Conservation (phyloP, 441 rosid species). For the Metrosideros polymorpha region DNA sequence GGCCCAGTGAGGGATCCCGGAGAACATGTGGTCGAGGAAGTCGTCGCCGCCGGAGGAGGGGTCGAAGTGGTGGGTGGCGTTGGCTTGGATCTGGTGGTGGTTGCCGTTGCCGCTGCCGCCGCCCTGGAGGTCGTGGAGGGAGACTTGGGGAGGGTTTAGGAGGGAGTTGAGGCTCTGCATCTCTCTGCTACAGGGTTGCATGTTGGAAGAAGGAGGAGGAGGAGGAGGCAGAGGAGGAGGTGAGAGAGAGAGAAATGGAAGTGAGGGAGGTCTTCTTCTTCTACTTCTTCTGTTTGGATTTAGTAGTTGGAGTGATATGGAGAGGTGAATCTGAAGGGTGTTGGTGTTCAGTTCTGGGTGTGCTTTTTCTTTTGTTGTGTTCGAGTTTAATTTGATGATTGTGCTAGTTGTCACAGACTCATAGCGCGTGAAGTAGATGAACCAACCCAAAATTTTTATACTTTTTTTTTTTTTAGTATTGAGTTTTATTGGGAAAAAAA, state of each 20-base stretch:
- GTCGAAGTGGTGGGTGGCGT: slow-evolving; percentile 19
- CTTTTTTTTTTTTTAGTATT: too few species aligned
- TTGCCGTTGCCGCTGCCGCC: background rate
- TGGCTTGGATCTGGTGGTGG: slow-evolving; percentile 30
- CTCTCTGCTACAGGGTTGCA: slow-evolving; percentile 42
- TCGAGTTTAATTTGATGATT: background rate
- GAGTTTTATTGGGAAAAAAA: background rate
- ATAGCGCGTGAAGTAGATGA: background rate
- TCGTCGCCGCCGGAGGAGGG: slow-evolving; percentile 36
- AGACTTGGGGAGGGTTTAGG: background rate
- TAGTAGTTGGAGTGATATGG: background rate
- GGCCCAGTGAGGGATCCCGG: slow-evolving; percentile 43
- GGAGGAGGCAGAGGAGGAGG: background rate
- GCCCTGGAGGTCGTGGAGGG: slow-evolving; percentile 20
- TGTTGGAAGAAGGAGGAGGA: background rate
- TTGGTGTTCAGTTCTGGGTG: background rate
- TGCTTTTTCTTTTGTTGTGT: background rate
- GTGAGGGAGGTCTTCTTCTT: background rate
- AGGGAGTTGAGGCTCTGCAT: slow-evolving; percentile 38
- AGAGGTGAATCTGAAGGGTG: background rate
- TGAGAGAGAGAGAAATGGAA: background rate
- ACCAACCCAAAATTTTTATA: background rate
- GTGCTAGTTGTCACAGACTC: background rate
- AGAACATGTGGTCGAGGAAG: slow-evolving; percentile 55
- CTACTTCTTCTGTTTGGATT: background rate